A percentile compares a stretch with the other conserved stretches of the same genome.
These are phyloP conservation scores for Microcera coccophila DNA, from an alignment of 2,329 filamentous ascomycete genomes.

Conservation along the genomic window DNA sequence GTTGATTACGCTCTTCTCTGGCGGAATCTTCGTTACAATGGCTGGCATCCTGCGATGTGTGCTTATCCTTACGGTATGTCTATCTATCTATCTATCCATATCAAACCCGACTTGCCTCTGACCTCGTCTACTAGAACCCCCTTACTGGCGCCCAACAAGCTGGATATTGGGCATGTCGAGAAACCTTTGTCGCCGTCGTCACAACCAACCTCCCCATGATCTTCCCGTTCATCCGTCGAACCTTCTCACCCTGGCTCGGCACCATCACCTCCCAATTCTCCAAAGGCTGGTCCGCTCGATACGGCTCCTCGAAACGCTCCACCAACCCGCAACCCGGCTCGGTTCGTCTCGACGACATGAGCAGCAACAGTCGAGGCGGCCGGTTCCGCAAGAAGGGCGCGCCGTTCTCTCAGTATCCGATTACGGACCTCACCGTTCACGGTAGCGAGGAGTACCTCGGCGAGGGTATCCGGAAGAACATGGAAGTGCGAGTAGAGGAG, in stretches of 20 bases:
- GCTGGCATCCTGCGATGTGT: constrained; percentile 32
- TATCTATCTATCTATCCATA: background rate
- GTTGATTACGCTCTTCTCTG: constrained; percentile 33
- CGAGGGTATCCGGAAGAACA: constrained; percentile 12
- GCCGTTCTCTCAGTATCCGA: constrained; percentile 9
- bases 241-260: constrained; percentile 10
- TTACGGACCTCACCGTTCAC: constrained; percentile 2
- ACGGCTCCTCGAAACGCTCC: constrained; percentile 1
- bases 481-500: constrained; percentile 8
- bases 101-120: constrained; percentile 10
- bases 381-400: constrained; percentile 4
- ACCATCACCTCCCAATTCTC: constrained; percentile 5
- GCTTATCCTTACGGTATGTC: constrained; percentile 31
- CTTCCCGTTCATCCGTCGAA: constrained; percentile 35
- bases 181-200: constrained; percentile 38
- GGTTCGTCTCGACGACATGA: constrained; percentile 11
- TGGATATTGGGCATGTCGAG: constrained; percentile 36
- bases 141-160: constrained; percentile 32
- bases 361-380: background rate
- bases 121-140: constrained; percentile 27
- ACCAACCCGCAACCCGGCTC: constrained; percentile 13
- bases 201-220: constrained; percentile 38
- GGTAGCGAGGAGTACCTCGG: constrained; percentile 9
- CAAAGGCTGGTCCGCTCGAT: constrained; percentile 2
- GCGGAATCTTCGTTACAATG: constrained; percentile 34